These are phyloP conservation scores for Didymella pinodella DNA, from an alignment of 2,329 filamentous ascomycete genomes.

Conservation along the genomic window DNA sequence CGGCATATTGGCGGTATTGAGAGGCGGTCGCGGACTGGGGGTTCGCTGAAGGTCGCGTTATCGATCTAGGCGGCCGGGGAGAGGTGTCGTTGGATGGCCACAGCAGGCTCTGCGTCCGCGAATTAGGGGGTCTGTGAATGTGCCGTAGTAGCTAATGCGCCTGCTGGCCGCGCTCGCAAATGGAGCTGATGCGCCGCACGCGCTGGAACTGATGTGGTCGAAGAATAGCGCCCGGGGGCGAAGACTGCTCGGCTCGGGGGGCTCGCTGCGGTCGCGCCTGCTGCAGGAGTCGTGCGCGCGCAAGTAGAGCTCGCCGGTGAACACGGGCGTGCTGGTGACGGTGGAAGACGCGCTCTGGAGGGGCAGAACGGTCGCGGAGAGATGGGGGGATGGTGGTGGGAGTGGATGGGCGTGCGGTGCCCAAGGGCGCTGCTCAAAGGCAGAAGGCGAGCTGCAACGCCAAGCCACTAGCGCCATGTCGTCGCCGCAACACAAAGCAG, in stretches of 20 bases:
- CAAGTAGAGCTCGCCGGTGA: conserved; percentile 34
- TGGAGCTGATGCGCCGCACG: conserved; percentile 43
- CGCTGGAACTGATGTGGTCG: conserved; percentile 43
- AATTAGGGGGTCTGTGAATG: conserved; percentile 23
- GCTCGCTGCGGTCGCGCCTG: conserved; percentile 41
- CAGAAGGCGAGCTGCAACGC: conserved; percentile 17
- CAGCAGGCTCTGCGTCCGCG: conserved; percentile 39
- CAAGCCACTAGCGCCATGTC: conserved; percentile 13
- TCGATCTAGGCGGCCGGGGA: conserved; percentile 27
- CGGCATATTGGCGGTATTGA: conserved; percentile 66
- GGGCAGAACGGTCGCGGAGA: conserved; percentile 42
- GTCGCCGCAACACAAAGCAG: conserved; percentile 11
- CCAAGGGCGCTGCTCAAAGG: conserved; percentile 22
- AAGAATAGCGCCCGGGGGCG: conserved; percentile 36
- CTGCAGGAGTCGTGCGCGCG: conserved; percentile 35
- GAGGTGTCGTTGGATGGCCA: conserved; percentile 39
- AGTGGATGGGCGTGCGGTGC: conserved; percentile 34
- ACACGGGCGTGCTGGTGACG: conserved; percentile 36
- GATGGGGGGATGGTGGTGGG: conserved; percentile 41
- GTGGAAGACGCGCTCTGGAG: conserved; percentile 44
- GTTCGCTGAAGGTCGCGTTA: conserved; percentile 25
- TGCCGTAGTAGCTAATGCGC: conserved; percentile 33
- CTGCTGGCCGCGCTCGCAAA: conserved; percentile 20
- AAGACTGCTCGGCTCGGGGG: conserved; percentile 42
- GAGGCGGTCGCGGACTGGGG: conserved; percentile 14